Evolutionary conservation across 1,284 basidiomycete genomes (phyloP), one percentile per base, ranked within the genome.

Genomic region (Papiliotrema fonsecae): DNA sequence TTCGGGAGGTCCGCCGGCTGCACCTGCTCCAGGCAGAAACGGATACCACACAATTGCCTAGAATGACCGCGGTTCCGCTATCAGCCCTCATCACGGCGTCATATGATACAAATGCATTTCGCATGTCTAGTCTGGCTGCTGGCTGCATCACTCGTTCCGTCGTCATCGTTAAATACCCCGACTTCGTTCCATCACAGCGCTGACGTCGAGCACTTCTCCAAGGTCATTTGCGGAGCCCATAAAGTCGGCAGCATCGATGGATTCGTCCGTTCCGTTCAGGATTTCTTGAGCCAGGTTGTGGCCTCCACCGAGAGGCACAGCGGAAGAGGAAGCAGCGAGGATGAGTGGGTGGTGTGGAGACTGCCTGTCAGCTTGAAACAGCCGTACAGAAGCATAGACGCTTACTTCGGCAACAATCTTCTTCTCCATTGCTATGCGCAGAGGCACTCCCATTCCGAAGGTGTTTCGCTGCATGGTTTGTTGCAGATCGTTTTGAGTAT

Each of bases 391-490:
- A 41, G 31, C 14, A n/a, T 9, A 9, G 16, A 9, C n/a, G 22
- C 84, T 64, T 62, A 92, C 92, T 53, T 82, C 73, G 44, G 81
- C 74, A 14, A 90, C 88, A 41, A 92, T 81, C 77, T 87, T 88
- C 63, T 92, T 81, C 73, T 98, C 94, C 94, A 98, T 97, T 61
- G 94, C 77, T 50, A 84, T 77, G 38, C 92, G 81, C 69, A 96
- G 81, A 5, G 94, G 94, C 31, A 87, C 85, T 60, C 88, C 88
- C 57, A 97, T 70, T 32, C 94, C 94, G 65, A 86, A 87, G 32
- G 85, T 74, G 72, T 92, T 85, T 47, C 93, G 82, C 69, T 91
- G 82, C 74, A 96, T 77, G 38, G 83, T 90, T 53, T 96, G 77
- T 70, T 87, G 87, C 50, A 93, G 70, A 69, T 87, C 86, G 69